Conservation (phyloP, 768 basidiomycete species). For the Russula brevipes region DNA sequence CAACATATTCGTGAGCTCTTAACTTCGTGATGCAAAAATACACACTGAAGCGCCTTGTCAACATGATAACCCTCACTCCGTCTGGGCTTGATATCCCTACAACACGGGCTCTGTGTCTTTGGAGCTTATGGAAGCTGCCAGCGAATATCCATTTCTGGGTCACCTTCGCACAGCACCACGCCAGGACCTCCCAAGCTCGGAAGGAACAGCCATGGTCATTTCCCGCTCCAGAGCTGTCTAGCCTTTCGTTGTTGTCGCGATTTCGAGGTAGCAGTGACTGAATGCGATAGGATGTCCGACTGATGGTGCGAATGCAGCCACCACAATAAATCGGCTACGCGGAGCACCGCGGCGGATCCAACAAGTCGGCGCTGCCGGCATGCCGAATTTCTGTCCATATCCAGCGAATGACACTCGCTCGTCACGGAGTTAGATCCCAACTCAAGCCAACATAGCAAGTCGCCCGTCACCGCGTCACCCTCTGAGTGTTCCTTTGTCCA, state of each 20-base stretch:
- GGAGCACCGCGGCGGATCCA: constrained; percentile 8
- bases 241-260: neutral
- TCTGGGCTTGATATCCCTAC: neutral
- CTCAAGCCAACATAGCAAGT: neutral
- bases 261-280: neutral
- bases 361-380: constrained; percentile 15
- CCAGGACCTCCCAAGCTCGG: neutral
- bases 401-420: constrained; percentile 18
- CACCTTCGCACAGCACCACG: constrained; percentile 8
- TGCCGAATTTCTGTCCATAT: constrained; percentile 20
- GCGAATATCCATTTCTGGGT: constrained; percentile 15
- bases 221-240: neutral
- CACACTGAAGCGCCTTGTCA: constrained; percentile 9
- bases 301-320: neutral
- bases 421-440: constrained; percentile 18
- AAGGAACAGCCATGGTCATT: neutral
- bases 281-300: neutral
- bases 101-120: neutral
- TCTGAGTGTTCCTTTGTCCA: neutral
- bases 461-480: neutral
- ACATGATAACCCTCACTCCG: constrained; percentile 6
- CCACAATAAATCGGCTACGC: neutral
- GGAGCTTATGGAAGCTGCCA: constrained; percentile 22
- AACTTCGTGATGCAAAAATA: neutral
- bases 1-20: constrained; percentile 4